Conservation (phyloP, 495 filamentous ascomycete genomes). For the Bathelium albidoporum region DNA sequence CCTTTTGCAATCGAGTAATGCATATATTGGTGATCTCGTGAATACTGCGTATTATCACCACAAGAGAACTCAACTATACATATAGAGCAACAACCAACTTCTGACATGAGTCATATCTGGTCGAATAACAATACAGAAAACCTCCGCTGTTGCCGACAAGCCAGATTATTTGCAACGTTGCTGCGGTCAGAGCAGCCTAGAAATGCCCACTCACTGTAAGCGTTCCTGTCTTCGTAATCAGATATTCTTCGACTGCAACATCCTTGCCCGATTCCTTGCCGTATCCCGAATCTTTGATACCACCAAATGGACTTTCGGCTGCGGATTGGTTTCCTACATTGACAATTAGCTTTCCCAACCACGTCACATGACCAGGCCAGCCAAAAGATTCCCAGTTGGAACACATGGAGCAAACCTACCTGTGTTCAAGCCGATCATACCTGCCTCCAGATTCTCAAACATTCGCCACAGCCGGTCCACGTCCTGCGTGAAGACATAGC, state of each 20-base stretch:
- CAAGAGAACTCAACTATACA: too few relatives aligned
- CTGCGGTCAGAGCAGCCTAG: neutral
- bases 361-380: conserved; percentile 9
- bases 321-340: conserved; percentile 49
- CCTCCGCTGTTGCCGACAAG: too few relatives aligned
- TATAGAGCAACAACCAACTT: too few relatives aligned
- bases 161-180: too few relatives aligned
- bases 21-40: too few relatives aligned
- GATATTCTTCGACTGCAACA: conserved; percentile 57
- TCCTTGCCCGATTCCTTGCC: conserved; percentile 69
- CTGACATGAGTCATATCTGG: too few relatives aligned
- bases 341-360: conserved; percentile 4
- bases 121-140: too few relatives aligned
- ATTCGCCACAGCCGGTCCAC: conserved; percentile 61
- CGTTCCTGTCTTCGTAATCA: conserved; percentile 57
- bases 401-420: conserved; percentile 37
- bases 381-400: too few relatives aligned
- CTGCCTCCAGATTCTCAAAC: conserved; percentile 63
- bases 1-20: too few relatives aligned
- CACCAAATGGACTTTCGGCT: conserved; percentile 63
- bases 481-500: conserved; percentile 62
- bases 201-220: conserved; percentile 21
- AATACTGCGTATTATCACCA: too few relatives aligned
- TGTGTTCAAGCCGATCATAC: conserved; percentile 65
- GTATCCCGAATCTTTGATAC: conserved; percentile 65